Base-by-base conservation (phyloP, 2,329 filamentous ascomycete species). In the Drechslera avenae region DNA sequence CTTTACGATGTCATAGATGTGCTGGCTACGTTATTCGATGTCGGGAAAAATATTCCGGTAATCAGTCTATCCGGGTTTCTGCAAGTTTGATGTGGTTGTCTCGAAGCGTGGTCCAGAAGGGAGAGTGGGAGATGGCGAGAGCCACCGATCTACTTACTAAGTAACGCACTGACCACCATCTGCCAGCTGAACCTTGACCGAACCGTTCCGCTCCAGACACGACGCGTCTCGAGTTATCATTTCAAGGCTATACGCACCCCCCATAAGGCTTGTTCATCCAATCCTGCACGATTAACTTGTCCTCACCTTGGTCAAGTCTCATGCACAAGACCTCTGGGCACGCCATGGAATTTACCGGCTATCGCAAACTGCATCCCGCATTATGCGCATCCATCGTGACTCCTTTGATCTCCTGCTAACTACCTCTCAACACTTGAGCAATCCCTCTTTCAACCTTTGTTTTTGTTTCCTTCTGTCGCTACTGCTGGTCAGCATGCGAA, bases 401-500 rank as follows among this genome's bases (percentile, higher is more conserved):
- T 23, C 46, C 49, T 18, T 40, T 35, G 45, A 40, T 44, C 19
- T 40, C 30, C 32, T 51, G 26, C 43, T 41, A 37, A 36, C 33
- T n/a, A 19, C 16, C 17, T 52, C 19, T 30, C 28, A 33, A 17
- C 16, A 39, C 14, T 44, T 17, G 30, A 46, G 39, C 30, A 21
- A 31, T 32, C 26, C 31, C 34, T 26, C n/a, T 16, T 14, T 26
- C n/a, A 28, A 32, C 39, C 6, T 40, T 45, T 17, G 35, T 37
- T 39, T 35, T 35, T 39, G 9, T 42, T 42, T 49, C 34, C 28
- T 51, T 39, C 21, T 39, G 17, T 62, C 40, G 39, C 51, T 56
- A 55, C 57, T 50, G 58, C 54, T 51, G 58, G 55, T 46, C 60
- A 62, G 50, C 43, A 71, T 66, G 57, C 50, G 30, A 39, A 58